Evolutionary conservation across 129 eudicot species (phyloP).

Genomic region (Scalesia atractyloides): DNA sequence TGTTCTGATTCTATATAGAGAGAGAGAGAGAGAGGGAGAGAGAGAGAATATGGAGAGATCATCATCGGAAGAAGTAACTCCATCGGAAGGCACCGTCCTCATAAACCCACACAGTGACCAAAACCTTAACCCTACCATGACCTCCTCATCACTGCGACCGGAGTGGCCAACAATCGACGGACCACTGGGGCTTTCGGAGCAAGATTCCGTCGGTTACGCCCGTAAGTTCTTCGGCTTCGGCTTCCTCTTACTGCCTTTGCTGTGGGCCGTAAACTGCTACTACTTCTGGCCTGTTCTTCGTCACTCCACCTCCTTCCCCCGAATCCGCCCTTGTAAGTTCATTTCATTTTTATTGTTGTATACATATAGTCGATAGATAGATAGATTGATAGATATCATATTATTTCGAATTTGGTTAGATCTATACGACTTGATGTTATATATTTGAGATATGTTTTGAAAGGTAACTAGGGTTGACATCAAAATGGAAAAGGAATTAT

Average conservation of each 20-base stretch:
- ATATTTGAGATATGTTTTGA: too few relatives aligned
- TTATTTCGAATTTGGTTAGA: too few relatives aligned
- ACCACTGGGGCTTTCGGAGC: slow-evolving; percentile 75
- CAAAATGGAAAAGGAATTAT: too few relatives aligned
- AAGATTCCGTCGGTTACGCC: slow-evolving; percentile 65
- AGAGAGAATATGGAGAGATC: slow-evolving; percentile 50
- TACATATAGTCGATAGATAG: too few relatives aligned
- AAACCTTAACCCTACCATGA: slow-evolving; percentile 14
- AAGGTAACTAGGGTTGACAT: too few relatives aligned
- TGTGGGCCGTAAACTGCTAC: slow-evolving; percentile 95
- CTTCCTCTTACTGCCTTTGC: slow-evolving; percentile 66
- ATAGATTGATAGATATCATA: not conserved
- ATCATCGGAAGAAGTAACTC: slow-evolving; percentile 19
- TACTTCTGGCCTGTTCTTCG: slow-evolving; percentile 96
- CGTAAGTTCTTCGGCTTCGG: slow-evolving; percentile 75
- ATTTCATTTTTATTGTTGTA: not conserved
- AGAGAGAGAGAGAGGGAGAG: too few relatives aligned
- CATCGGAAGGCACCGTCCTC: slow-evolving; percentile 32
- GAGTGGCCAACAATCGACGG: slow-evolving; percentile 91
- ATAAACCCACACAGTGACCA: slow-evolving; percentile 25
- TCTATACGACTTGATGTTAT: too few relatives aligned
- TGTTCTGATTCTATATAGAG: not conserved
- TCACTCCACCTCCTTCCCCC: slow-evolving; percentile 60
- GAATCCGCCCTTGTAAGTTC: slow-evolving; percentile 74
- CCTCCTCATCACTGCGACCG: slow-evolving; percentile 23